Evolutionary conservation across 176 grass and related monocot species (phyloP), one percentile per base, ranked within the genome.

Genomic region (Ampelocalamus luodianensis): DNA sequence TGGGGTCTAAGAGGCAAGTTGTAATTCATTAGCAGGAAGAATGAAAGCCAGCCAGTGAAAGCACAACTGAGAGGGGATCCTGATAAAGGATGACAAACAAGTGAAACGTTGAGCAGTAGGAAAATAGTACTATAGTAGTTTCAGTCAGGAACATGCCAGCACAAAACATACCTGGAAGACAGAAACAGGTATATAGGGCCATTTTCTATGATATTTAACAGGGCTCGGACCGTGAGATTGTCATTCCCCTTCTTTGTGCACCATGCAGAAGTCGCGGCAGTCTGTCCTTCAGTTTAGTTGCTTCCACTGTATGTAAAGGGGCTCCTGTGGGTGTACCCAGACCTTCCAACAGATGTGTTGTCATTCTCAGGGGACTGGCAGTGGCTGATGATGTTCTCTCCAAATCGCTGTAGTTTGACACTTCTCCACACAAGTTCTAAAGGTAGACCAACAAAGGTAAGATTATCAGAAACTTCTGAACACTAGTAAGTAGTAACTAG

Each of bases 141-240:
- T 60, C 77, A 83, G 10, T 42, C 13, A 78, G 53, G 10, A 80
- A 45, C 58, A 58, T 68, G 23, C 46, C 27, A 83, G 68, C 29
- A 34, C 40, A 58, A 84, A 43, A 63, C 46, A 86, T 76, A 93
- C 95, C 93, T 98, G 91, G 74, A 97, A 97, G 10, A 95, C 60
- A 72, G 77, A 93, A 81, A 91, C 82, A 79, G 87, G 89, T 44
- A 80, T 80, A 71, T 93, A 93, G 8, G 95, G 92, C 92, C 95
- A 94, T 76, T 93, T 94, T 50, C 92, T 92, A 83, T 94, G 95
- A 90, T 97, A 97, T 44, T 97, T 94, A 64, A 92, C 84, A 83
- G 92, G 87, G 73, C 12, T 72, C 1, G 91, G 87, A 34, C 92
- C 95, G 86, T 80, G 84, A 82, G 82, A 78, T 56, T 87, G 73